Base-by-base conservation (phyloP, 306 rosid species). In the Cajanus cajan region DNA sequence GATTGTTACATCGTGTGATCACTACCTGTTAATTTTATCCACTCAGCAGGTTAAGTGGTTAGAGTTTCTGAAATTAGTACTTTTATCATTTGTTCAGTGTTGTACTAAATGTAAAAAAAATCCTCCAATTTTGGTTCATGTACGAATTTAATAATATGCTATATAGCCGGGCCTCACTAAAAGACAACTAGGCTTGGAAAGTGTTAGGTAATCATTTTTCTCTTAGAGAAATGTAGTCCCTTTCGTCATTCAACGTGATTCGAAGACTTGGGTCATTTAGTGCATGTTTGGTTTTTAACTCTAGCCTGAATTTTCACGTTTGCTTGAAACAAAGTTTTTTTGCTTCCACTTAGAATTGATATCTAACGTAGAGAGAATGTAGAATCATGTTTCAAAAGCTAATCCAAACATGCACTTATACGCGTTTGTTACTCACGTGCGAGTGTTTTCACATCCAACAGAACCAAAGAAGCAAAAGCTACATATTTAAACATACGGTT, bases 1-100 rank as follows among this genome's bases (percentile, higher is more conserved):
- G 77, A 45, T 36, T 58, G 71, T 59, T 58, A 9, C 21, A 55
- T 16, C n/a, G 64, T 69, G 54, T 79, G 72, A 8, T 22, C 37
- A 40, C 16, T 40, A 24, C 47, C 58, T 82, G 75, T 71, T 55
- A 63, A 5, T 71, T 44, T 71, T 16, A 64, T 57, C 57, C 75
- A 54, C 77, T 18, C 79, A 21, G 52, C 52, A 65, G 59, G 65
- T 21, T 9, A 19, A 58, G 66, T 68, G 37, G 14, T 51, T 8
- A 36, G 63, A 43, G 18, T 18, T 54, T 74, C 21, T 3, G 36
- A 50, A 24, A 25, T 21, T 43, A 18, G 22, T 7, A 41, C 51
- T 77, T 66, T 78, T 57, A 18, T 33, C 19, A 8, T 54, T 33
- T 37, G 41, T 22, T 62, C 61, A 58, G 5, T 43, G 34, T 25